Percentiles rank a stretch among this genome's conserved stretches.
phyloP scores from a whole-genome alignment of 805 yeast genomes.

The Cyberlindnera americana region DNA sequence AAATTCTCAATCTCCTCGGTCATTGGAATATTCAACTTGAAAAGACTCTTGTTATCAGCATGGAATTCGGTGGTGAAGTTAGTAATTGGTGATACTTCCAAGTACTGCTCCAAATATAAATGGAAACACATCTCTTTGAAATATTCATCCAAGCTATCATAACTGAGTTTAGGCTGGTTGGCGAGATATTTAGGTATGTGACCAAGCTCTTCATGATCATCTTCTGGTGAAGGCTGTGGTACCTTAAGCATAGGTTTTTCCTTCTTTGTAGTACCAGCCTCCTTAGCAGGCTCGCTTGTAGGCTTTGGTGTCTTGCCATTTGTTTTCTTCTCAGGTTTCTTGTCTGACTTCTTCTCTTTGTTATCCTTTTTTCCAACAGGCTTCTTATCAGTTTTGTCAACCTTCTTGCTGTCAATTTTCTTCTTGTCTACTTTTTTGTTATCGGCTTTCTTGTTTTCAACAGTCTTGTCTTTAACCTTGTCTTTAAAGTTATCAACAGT shows the following conservation, averaged over 20 bases:
- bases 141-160: slow-evolving; percentile 48
- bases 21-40: slow-evolving; percentile 40
- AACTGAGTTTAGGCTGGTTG: slow-evolving; percentile 41
- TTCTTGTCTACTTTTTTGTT: too few relatives aligned
- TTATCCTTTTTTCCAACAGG: neutral
- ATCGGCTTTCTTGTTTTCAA: too few relatives aligned
- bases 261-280: slow-evolving; percentile 1
- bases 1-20: slow-evolving; percentile 47
- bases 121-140: slow-evolving; percentile 58
- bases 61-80: slow-evolving; percentile 55
- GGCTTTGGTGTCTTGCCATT: neutral
- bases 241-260: slow-evolving; percentile 15
- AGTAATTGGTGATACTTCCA: slow-evolving; percentile 41
- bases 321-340: neutral
- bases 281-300: too few relatives aligned
- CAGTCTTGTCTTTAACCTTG: too few relatives aligned
- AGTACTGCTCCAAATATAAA: slow-evolving; percentile 58
- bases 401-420: neutral
- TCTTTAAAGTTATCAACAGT: too few relatives aligned
- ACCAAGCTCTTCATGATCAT: slow-evolving; percentile 26
- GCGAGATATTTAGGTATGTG: slow-evolving; percentile 26
- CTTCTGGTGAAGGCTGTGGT: slow-evolving; percentile 10
- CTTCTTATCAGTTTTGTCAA: neutral
- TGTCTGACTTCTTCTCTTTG: neutral
- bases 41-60: slow-evolving; percentile 37